These are phyloP conservation scores for Poa annua DNA, from an alignment of 176 grass and related monocot genomes.

Conservation along the genomic window DNA sequence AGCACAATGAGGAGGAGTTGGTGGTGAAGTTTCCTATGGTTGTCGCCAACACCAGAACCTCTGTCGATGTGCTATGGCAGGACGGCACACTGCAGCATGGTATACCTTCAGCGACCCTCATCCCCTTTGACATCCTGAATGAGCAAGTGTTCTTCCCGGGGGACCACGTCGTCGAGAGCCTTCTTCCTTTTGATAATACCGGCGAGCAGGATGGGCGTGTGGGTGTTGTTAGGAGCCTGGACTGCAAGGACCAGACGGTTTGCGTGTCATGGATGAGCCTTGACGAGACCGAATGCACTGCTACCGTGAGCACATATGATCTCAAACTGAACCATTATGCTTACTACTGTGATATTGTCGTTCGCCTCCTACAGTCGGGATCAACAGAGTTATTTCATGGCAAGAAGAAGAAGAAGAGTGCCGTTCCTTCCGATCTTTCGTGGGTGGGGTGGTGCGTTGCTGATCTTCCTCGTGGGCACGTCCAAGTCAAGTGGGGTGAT, in stretches of 20 bases:
- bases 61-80: background rate
- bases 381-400: background rate
- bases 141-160: background rate
- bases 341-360: background rate
- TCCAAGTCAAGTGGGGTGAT: slow-evolving; percentile 27
- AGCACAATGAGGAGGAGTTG: background rate
- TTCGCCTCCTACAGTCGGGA: background rate
- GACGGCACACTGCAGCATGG: slow-evolving; percentile 4
- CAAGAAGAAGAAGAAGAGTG: slow-evolving; percentile 1
- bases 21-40: background rate
- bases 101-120: background rate
- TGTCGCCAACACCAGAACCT: background rate
- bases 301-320: background rate
- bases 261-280: background rate
- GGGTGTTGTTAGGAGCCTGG: background rate
- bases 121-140: background rate
- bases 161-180: background rate
- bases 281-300: background rate
- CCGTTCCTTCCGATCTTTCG: background rate
- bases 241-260: background rate
- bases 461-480: background rate
- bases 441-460: background rate
- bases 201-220: background rate
- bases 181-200: background rate
- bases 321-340: background rate